Base-by-base conservation (phyloP, 805 yeast species). In the Blastobotrys chiropterorum region DNA sequence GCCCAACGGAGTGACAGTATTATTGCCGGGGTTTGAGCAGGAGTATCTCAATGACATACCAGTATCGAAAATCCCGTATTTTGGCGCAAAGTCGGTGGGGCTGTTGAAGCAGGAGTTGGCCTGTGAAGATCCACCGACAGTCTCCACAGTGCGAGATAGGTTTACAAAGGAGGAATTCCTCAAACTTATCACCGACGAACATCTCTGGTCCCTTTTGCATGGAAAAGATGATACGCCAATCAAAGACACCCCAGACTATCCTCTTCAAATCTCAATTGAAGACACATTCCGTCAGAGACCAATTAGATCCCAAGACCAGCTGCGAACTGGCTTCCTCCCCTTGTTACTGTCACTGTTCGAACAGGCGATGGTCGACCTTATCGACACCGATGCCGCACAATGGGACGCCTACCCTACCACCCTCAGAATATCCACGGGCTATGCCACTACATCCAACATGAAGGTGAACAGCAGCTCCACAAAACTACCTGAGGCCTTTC, bases 201-300 rank as follows among this genome's bases (percentile, higher is more conserved):
- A 22, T n/a, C 22, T 58, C 19, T 58, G 58, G 59, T 48, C 51
- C 5, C 47, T 58, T 3, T 42, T 56, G 11, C 56, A 55, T 42
- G 61, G 61, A 11, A 39, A 38, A 1, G 60, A 56, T 46, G 46
- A 48, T 15, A 30, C 44, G 5, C 56, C 56, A 2, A 56, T 58
- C 2, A 41, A 44, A 15, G 51, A 44, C 5, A 47, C 58, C 1
- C 30, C 56, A 2, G 47, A 30, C n/a, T 34, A 52, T 15, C 68
- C 67, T 2, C 46, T 44, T 5, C 66, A 62, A 40, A 50, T 66
- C 34, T 59, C 67, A 7, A 54, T 65, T 17, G 69, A 66, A 54
- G 67, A 66, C 22, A 55, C 68, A 3, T 65, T 55, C 30, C 42
- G 20, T 8, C 38, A 21, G 11, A 38, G n/a, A 15, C 48, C 48